These are phyloP conservation scores for Suhomyces xylopsoci DNA, from an alignment of 805 yeast genomes.

Conservation along the genomic window DNA sequence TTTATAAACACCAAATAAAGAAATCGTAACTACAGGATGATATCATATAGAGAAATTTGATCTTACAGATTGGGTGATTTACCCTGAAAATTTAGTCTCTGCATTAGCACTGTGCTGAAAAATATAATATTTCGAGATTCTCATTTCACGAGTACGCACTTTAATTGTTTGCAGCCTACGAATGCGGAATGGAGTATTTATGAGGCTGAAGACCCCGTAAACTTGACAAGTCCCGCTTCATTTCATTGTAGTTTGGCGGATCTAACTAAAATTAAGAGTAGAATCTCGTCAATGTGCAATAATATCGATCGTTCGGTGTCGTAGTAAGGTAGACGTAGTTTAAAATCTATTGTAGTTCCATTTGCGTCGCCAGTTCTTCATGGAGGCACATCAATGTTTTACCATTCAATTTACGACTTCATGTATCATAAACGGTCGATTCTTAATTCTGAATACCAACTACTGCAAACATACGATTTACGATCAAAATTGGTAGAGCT, in stretches of 20 bases:
- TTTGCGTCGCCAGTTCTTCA: background rate
- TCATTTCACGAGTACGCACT: no score
- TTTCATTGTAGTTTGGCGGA: background rate
- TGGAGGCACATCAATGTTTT: background rate
- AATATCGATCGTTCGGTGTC: background rate
- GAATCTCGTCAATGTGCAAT: background rate
- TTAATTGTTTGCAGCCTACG: background rate
- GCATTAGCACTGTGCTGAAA: no score
- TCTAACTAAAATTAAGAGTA: background rate
- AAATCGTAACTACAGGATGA: no score
- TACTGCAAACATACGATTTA: no score
- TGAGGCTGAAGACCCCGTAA: no score
- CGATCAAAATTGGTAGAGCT: background rate
- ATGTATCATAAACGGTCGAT: no score
- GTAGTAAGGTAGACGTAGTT: background rate
- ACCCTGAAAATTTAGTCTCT: no score
- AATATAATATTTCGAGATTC: no score
- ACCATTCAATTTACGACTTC: no score
- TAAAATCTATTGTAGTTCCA: background rate
- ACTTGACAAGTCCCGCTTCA: background rate
- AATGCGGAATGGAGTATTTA: background rate
- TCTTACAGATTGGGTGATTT: background rate
- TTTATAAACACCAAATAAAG: no score
- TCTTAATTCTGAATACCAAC: no score
- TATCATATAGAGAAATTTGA: no score